Conservation (phyloP, 306 rosid genomes). For the Cucumis melo region DNA sequence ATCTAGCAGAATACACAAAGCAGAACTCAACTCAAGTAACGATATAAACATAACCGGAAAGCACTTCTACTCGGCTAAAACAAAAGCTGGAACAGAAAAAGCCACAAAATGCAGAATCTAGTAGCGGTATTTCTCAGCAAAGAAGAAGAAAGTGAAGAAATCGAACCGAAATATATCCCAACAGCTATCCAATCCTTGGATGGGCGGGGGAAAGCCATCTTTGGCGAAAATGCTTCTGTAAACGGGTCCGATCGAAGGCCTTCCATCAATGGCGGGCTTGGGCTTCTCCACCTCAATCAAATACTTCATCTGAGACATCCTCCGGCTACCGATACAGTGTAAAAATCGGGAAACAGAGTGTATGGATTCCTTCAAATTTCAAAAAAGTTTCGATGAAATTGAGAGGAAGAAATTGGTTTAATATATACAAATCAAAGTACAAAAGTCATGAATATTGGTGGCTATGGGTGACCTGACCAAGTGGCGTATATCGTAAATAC, state of each 20-base stretch:
- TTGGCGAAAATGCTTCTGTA: constrained; percentile 78
- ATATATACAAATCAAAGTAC: not conserved
- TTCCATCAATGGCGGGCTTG: constrained; percentile 35
- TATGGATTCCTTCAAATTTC: not conserved
- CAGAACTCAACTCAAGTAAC: not conserved
- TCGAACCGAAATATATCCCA: constrained; percentile 90
- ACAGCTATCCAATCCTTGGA: constrained; percentile 52
- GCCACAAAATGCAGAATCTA: not conserved
- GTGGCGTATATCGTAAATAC: not conserved
- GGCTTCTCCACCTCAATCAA: constrained; percentile 61
- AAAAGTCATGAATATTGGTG: constrained; percentile 5
- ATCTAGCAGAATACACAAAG: not conserved
- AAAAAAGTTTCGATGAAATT: not conserved
- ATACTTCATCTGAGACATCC: constrained; percentile 40
- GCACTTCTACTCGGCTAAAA: not conserved
- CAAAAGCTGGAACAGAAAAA: not conserved
- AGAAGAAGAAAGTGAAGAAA: constrained; percentile 3
- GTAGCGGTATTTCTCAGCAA: not conserved
- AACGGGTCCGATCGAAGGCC: constrained; percentile 67
- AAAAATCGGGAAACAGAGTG: not conserved
- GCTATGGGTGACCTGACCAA: constrained; percentile 1
- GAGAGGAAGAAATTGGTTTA: not conserved
- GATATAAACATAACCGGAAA: not conserved
- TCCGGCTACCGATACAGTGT: not conserved
- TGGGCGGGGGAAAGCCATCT: constrained; percentile 66